Base-by-base conservation (phyloP, 2,329 filamentous ascomycete species). In the Ascochyta lentis region DNA sequence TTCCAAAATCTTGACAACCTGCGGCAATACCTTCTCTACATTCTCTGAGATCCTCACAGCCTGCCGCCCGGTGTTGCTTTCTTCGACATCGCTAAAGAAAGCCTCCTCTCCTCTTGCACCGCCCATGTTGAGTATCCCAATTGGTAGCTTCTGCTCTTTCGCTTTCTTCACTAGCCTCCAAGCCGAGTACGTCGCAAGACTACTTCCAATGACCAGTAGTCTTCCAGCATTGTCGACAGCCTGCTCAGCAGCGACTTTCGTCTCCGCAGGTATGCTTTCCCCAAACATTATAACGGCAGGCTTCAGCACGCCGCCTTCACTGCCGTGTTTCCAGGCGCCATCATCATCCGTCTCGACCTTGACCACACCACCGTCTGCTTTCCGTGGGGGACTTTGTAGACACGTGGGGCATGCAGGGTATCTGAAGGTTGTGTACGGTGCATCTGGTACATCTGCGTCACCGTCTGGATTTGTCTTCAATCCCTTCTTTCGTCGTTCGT, bases 231-330 rank as follows among this genome's bases (percentile, higher is more conserved):
- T 83, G 68, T 97, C 91, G 45, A 98, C 86, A 12, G 90, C 89
- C 26, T 86, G 78, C 70, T 98, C 93, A 1, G 93, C 94, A 0
- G 86, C 87, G 1, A 79, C 75, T 74, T 96, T 97, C 33, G 93
- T 87, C 1, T 77, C 68, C 1, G 78, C 75, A 0, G 85, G 80
- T 45, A 98, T 96, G 56, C 86, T 93, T 76, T 98, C 95, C 15
- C 95, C 95, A 73, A 98, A 98, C 92, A 98, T 97, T 66, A 93
- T 88, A 2, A 99, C 93, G 0, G 91, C 91, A 3, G 95, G 95
- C 71, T 98, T 98, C 51, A 99, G 75, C 34, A 98, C 86, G 2
- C 94, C 95, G 0, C 87, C 91, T 19, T 61, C 60, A 19, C 64
- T 67, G n/a, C 33, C 52, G 2, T 56, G 54, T 35, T 64, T 63